Evolutionary conservation across 495 filamentous ascomycete genomes (phyloP), one percentile per base, ranked within the genome.

Genomic region (Penicillium nucicola): DNA sequence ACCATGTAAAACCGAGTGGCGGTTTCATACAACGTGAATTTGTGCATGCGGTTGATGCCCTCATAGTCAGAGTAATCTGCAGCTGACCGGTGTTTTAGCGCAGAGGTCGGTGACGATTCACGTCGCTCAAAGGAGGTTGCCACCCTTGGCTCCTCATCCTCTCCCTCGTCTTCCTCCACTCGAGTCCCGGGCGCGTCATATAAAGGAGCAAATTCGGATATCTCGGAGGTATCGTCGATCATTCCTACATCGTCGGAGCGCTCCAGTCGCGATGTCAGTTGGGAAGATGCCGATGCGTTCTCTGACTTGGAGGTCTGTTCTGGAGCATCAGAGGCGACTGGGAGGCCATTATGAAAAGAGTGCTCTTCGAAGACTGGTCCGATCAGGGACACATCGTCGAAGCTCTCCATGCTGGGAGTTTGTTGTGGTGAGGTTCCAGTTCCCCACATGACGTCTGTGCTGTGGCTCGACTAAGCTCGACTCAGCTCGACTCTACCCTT

Each of bases 11-110:
- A 97, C 57, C 91, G 80, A 32, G 84, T 90, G 2, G 88, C 84
- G 2, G 93, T 98, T 73, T 97, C 92, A 67, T 97, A 97, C 30
- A 98, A 73, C 2, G 88, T 92, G 68, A 95, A 97, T 58, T 90
- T 91, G 76, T 96, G 90, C 88, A 98, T 95, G 55, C 89, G 86
- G 66, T 84, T 84, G 28, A 89, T 79, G 7, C 84, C 79, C 34
- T 87, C 86, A 51, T 87, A 84, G 17, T 83, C 78, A 22, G 78
- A 75, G 42, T 79, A 79, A 51, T 85, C 83, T 49, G 84, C 66
- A 38, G 56, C 74, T 50, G 59, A 72, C 60, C 70, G 84, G 58
- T 73, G 65, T 40, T 70, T 74, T 35, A 69, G 71, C 11, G 67
- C 59, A 2, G 65, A 67, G 8, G 65, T 62, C 1, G 69, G 59